Evolutionary conservation across 768 basidiomycete genomes (phyloP), one percentile per base, ranked within the genome.

Genomic region (Mycena maculata): DNA sequence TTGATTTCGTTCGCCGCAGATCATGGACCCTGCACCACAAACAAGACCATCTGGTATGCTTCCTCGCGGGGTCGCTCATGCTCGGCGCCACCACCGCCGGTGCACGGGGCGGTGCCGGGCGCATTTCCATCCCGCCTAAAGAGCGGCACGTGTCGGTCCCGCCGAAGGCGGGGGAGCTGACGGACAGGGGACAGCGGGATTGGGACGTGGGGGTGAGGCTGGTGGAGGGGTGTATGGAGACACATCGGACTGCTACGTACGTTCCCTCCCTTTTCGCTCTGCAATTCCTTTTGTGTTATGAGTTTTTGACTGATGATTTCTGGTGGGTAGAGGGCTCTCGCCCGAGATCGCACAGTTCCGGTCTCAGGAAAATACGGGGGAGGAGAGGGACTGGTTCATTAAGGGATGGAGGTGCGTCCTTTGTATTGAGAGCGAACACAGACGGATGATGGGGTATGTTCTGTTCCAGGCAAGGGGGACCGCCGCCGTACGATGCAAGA

Each of bases 31-130:
- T 89, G 23, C 75, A 80, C 9, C 88, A 88, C 27, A 92, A 92
- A 75, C 92, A 94, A 76, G 92, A 94, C 74, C 92, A 93, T 74
- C 86, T 94, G 28, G 92, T 90, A 13, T 93, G 92, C 78, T 94
- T 93, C 85, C 79, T 94, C 50, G 91, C 87, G 28, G 93, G 91
- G 4, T 88, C 90, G 13, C 84, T 94, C 68, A 86, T 94, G 79
- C 83, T 94, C 9, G 91, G 92, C 18, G 89, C 90, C 9, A 89
- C 88, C 1, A 84, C 81, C 3, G 75, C 84, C 1, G 87, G 86
- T 54, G 55, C 85, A 2, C 71, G 79, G 39, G 69, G 65, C 4
- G 72, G 75, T 20, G 72, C 74, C n/a, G n/a, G n/a, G n/a, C n/a
- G n/a, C n/a, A n/a, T n/a, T n/a, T n/a, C n/a, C n/a, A n/a, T n/a